These are phyloP conservation scores for Hymenoscyphus albidus DNA, from an alignment of 2,329 filamentous ascomycete species.

Conservation along the genomic window DNA sequence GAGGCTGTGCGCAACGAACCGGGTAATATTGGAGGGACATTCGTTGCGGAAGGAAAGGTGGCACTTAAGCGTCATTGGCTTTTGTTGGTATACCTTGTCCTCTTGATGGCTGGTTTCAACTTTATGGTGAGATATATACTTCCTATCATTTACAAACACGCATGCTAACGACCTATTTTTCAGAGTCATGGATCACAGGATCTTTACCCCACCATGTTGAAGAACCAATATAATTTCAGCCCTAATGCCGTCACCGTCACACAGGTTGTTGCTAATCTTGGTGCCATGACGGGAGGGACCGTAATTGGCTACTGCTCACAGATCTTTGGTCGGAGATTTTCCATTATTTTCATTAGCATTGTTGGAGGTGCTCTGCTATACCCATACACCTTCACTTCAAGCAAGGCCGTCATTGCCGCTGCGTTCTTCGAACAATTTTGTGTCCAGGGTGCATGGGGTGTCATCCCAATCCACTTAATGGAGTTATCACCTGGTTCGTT, in stretches of 20 bases:
- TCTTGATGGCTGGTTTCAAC: constrained; percentile 89
- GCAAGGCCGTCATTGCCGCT: constrained; percentile 65
- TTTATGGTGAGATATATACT: constrained; percentile 70
- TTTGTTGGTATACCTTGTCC: constrained; percentile 73
- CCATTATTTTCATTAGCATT: constrained; percentile 60
- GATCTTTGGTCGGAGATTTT: constrained; percentile 64
- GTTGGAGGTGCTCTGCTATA: constrained; percentile 50
- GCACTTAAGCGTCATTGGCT: constrained; percentile 78
- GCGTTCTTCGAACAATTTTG: constrained; percentile 83
- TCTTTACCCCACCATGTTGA: constrained; percentile 57
- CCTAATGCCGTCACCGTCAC: constrained; percentile 56
- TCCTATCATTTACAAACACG: constrained; percentile 44
- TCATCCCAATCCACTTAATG: constrained; percentile 70
- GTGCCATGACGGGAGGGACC: constrained; percentile 64
- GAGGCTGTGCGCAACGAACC: constrained; percentile 57
- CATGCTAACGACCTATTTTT: neutral
- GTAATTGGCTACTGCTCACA: constrained; percentile 63
- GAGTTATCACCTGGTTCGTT: constrained; percentile 68
- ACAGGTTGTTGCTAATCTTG: constrained; percentile 68
- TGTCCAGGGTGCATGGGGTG: constrained; percentile 73
- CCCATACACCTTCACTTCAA: constrained; percentile 70
- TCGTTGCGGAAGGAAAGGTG: constrained; percentile 72
- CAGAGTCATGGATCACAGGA: constrained; percentile 42
- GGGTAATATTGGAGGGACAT: constrained; percentile 61
- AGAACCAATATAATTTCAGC: constrained; percentile 48